A percentile compares a stretch with the other conserved stretches of the same genome.
Conservation (phyloP, 176 grass and related monocot species). For the Miscanthus lutarioriparius region DNA sequence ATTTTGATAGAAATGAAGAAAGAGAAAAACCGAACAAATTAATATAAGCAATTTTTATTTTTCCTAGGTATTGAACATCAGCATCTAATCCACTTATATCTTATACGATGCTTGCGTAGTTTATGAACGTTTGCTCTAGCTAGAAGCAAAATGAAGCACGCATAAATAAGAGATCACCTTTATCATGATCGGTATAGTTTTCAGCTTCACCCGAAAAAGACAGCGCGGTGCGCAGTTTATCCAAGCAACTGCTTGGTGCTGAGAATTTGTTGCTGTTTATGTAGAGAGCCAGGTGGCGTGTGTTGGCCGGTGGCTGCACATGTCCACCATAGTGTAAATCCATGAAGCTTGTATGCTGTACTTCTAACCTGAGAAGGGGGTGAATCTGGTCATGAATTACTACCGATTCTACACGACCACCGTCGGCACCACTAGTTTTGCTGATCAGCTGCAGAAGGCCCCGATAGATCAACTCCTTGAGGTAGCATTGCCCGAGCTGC, state of each 20-base stretch:
- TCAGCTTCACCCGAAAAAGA: background rate
- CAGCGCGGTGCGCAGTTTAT: background rate
- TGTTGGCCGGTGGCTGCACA: background rate
- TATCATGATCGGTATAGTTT: too few species aligned
- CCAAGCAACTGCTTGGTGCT: background rate
- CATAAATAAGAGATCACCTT: too few species aligned
- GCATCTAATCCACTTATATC: too few species aligned
- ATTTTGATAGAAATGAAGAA: too few species aligned
- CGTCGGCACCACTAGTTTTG: background rate
- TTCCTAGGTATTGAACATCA: too few species aligned
- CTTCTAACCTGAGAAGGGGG: background rate
- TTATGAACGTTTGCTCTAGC: too few species aligned
- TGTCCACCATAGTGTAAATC: background rate
- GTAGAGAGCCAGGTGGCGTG: background rate
- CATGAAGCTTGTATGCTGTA: background rate
- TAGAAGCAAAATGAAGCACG: too few species aligned
- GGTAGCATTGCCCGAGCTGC: background rate
- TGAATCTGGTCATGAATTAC: background rate
- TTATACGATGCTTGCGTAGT: too few species aligned
- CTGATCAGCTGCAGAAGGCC: background rate
- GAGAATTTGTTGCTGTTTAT: background rate
- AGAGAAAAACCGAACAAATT: too few species aligned
- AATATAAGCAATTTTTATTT: too few species aligned
- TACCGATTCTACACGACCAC: background rate
- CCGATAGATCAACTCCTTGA: background rate